Conservation (phyloP, 2,329 filamentous ascomycete species). For the Ilyonectria destructans region DNA sequence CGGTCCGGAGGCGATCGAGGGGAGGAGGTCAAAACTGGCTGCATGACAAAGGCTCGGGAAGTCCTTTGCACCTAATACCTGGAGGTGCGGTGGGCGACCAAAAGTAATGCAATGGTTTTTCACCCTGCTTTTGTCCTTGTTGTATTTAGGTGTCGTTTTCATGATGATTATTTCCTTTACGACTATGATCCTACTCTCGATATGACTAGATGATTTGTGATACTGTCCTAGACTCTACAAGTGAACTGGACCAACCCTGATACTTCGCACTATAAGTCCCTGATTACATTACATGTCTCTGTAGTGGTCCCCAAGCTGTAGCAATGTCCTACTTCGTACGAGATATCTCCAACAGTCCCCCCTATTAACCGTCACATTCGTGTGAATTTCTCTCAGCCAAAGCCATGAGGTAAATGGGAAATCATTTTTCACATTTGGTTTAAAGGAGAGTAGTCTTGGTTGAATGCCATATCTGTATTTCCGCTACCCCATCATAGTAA, state of each 20-base stretch:
- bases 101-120: conserved; percentile 62
- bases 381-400: no score
- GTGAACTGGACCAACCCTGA: not conserved
- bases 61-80: conserved; percentile 58
- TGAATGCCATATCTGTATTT: conserved; percentile 38
- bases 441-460: not conserved
- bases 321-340: no score
- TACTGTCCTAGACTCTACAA: not conserved
- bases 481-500: conserved; percentile 31
- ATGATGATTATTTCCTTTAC: conserved; percentile 51
- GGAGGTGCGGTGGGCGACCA: conserved; percentile 59
- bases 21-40: conserved; percentile 53
- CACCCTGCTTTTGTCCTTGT: conserved; percentile 54
- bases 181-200: conserved; percentile 8
- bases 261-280: not conserved
- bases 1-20: conserved; percentile 51
- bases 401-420: not conserved
- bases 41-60: conserved; percentile 58
- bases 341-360: no score
- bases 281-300: not conserved
- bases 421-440: not conserved
- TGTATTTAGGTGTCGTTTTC: conserved; percentile 58
- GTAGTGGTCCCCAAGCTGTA: no score
- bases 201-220: conserved; percentile 10
- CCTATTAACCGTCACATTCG: no score